These are phyloP conservation scores for Aspergillus novofumigatus DNA, from an alignment of 2,329 filamentous ascomycete species.

Conservation along the genomic window DNA sequence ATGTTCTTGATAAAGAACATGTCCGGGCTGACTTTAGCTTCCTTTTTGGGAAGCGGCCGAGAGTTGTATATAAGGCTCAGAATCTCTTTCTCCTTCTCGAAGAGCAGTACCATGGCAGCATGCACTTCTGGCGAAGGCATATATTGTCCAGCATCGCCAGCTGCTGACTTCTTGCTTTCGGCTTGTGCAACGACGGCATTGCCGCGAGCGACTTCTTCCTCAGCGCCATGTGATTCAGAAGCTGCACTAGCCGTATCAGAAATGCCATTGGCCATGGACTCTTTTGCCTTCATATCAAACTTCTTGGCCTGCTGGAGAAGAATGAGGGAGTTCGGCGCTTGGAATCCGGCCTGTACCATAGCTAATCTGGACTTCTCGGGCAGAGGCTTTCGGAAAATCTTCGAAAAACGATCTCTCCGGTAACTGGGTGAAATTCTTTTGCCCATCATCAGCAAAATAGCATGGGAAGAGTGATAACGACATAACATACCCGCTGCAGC, in stretches of 20 bases:
- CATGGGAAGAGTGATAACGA: not conserved
- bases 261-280: constrained; percentile 21
- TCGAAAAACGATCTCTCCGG: constrained; percentile 85
- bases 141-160: constrained; percentile 60
- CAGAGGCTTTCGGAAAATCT: constrained; percentile 85
- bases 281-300: constrained; percentile 31
- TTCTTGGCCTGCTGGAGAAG: constrained; percentile 49
- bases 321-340: constrained; percentile 66
- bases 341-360: constrained; percentile 68
- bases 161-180: constrained; percentile 32
- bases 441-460: constrained; percentile 15
- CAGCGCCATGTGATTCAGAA: constrained; percentile 53
- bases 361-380: constrained; percentile 69
- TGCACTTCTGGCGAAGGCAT: constrained; percentile 80
- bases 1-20: constrained; percentile 93
- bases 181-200: constrained; percentile 40
- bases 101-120: constrained; percentile 71
- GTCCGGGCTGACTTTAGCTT: constrained; percentile 62
- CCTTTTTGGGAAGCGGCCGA: constrained; percentile 58
- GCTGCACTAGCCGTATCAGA: constrained; percentile 52
- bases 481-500: constrained; percentile 51
- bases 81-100: constrained; percentile 81
- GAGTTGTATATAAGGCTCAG: constrained; percentile 81
- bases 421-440: constrained; percentile 71
- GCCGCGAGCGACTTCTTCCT: constrained; percentile 55